Conservation (phyloP, 768 basidiomycete species). For the Daedalea quercina region DNA sequence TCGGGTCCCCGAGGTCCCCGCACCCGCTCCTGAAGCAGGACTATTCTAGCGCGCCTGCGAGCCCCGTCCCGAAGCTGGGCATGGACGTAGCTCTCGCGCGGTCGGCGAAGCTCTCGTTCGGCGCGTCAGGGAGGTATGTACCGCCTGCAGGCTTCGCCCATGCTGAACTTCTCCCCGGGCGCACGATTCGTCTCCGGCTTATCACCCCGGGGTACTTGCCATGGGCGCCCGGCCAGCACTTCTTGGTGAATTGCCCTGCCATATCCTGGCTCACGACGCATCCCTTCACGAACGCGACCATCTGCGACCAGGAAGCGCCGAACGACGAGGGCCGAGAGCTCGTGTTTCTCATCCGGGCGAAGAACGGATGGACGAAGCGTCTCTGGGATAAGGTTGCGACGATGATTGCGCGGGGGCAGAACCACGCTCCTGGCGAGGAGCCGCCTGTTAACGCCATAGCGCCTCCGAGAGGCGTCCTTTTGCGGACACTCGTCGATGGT, state of each 20-base stretch:
- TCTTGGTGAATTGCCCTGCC: constrained; percentile 60
- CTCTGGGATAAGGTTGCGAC: constrained; percentile 51
- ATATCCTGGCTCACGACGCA: constrained; percentile 57
- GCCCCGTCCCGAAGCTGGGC: neutral
- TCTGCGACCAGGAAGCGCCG: constrained; percentile 42
- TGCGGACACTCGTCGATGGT: constrained; percentile 57
- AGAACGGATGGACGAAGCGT: constrained; percentile 60
- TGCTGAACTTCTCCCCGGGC: constrained; percentile 62
- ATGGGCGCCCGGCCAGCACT: constrained; percentile 80
- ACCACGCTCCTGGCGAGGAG: constrained; percentile 23
- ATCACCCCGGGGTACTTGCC: constrained; percentile 45
- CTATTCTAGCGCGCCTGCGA: neutral
- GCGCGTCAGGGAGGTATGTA: constrained; percentile 22
- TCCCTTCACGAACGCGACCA: constrained; percentile 66
- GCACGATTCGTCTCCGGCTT: constrained; percentile 62
- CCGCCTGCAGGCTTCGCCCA: constrained; percentile 66
- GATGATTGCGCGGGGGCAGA: constrained; percentile 26
- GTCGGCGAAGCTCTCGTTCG: constrained; percentile 6
- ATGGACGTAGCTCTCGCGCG: constrained; percentile 1
- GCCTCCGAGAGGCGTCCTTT: constrained; percentile 42
- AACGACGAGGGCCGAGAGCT: constrained; percentile 47
- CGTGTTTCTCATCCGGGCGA: constrained; percentile 61
- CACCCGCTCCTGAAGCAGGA: neutral
- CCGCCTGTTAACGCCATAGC: constrained; percentile 22
- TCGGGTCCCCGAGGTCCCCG: neutral